Base-by-base conservation (phyloP, 148 eudicot genomes). In the Cornus kousa region DNA sequence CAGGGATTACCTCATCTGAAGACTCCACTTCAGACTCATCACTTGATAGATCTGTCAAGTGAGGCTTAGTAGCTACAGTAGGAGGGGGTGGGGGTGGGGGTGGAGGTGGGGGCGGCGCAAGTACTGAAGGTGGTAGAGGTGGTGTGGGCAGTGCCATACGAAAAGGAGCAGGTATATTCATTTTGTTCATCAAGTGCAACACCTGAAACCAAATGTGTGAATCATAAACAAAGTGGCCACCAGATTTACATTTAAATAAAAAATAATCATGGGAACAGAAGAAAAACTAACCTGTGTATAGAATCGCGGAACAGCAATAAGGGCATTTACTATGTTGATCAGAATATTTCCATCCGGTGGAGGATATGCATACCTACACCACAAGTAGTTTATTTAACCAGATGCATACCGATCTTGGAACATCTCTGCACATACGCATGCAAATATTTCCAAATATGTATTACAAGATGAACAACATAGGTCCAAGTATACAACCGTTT, bases 131-230 rank as follows among this genome's bases (percentile, higher is more conserved):
- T 67, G 97, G 98, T 48, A 95, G 90, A 70, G 99, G 98, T 71
- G 99, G 99, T 72, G 92, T 96, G 24, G 95, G 98, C 70, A 96
- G 87, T 60, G 98, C 99, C 90, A 89, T 89, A 68, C 95, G 95
- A 69, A 96, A 96, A 75, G 98, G 98, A 71, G 99, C 99, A 39
- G 98, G 99, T 82, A 96, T 96, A 83, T 96, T 96, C 99, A 96
- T 92, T 83, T 96, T 96, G 88, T 96, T 96, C 99, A 96, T 96
- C 85, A 96, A 87, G 85, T 96, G 99, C 82, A 96, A 84, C 55
- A 93, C 98, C 97, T 96, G 74, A 60, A 82, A 48, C 9, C 12
- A 76, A 20, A 60, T 16, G 17, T 13, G 74, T 57, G 33, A 62
- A 78, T n/a, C 20, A 46, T 31, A 24, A 39, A 59, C 74, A 74